Evolutionary conservation across 805 yeast genomes (phyloP).

Genomic region (Lachancea quebecensis): DNA sequence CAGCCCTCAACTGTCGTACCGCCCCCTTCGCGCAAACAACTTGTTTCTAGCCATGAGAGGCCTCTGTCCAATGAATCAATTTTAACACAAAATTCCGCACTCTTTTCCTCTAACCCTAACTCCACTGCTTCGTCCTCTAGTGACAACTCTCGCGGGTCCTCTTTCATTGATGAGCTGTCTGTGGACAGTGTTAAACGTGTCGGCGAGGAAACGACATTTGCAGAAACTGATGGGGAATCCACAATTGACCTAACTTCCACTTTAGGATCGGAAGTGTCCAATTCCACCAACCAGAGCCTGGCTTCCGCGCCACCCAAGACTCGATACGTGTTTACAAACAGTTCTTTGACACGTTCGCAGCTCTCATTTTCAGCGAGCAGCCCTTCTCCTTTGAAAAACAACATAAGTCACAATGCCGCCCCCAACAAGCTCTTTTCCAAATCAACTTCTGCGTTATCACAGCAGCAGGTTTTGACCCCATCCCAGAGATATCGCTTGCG

Average conservation of each 20-base stretch:
- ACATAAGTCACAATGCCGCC: constrained; percentile 1
- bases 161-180: constrained; percentile 14
- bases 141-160: constrained; percentile 16
- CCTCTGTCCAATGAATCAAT: constrained; percentile 31
- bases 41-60: constrained; percentile 16
- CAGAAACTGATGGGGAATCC: constrained; percentile 7
- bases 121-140: constrained; percentile 25
- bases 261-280: constrained; percentile 7
- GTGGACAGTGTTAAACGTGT: constrained; percentile 4
- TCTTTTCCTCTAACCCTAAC: constrained; percentile 25
- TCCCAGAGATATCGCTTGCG: constrained; percentile 38
- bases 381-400: constrained; percentile 7
- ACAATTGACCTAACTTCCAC: constrained; percentile 6
- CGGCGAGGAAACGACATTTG: constrained; percentile 3
- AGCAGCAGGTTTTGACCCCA: constrained; percentile 31
- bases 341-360: constrained; percentile 6
- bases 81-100: constrained; percentile 23
- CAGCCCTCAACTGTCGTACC: constrained; percentile 2
- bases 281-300: constrained; percentile 3
- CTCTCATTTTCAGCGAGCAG: constrained; percentile 3
- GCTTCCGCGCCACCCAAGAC: background rate
- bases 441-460: constrained; percentile 12
- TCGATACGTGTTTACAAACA: constrained; percentile 5
- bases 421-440: constrained; percentile 7
- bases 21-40: constrained; percentile 23